Conservation (phyloP, 192 early-diverging fungal species). For the Entomortierella chlamydospora region DNA sequence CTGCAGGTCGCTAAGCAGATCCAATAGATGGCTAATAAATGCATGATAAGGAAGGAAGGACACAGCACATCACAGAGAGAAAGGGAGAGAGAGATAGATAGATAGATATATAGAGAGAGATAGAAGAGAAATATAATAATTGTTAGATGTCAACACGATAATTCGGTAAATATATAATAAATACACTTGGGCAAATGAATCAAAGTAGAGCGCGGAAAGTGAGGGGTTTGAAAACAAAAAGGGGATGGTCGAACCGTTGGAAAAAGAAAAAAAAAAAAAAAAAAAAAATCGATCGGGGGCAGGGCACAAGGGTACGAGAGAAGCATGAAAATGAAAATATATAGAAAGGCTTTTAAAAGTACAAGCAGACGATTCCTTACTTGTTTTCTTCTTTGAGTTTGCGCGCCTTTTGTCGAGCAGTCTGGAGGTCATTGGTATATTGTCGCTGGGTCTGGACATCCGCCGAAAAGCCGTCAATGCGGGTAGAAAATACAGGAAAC, state of each 20-base stretch:
- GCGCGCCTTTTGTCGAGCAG: slow-evolving; percentile 48
- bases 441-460: slow-evolving; percentile 33
- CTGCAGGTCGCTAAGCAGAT: slow-evolving; percentile 47
- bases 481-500: neutral
- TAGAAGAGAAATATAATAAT: too few species aligned
- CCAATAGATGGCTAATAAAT: slow-evolving; percentile 39
- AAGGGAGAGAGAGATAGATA: too few species aligned
- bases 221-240: neutral
- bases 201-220: neutral
- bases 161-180: too few species aligned
- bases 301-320: neutral
- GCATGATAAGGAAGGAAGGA: too few species aligned
- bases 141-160: too few species aligned
- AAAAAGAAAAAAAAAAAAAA: slow-evolving; percentile 1
- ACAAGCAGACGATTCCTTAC: slow-evolving; percentile 33
- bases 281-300: slow-evolving; percentile 1
- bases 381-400: slow-evolving; percentile 58
- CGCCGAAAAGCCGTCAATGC: neutral
- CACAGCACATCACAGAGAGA: too few species aligned
- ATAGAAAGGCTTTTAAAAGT: too few species aligned
- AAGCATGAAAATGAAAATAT: slow-evolving; percentile 7
- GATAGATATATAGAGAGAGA: too few species aligned
- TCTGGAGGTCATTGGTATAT: slow-evolving; percentile 42
- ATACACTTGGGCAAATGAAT: too few species aligned
- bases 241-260: neutral